These are phyloP conservation scores for Xylaria longipes DNA, from an alignment of 495 filamentous ascomycete species.

Conservation along the genomic window DNA sequence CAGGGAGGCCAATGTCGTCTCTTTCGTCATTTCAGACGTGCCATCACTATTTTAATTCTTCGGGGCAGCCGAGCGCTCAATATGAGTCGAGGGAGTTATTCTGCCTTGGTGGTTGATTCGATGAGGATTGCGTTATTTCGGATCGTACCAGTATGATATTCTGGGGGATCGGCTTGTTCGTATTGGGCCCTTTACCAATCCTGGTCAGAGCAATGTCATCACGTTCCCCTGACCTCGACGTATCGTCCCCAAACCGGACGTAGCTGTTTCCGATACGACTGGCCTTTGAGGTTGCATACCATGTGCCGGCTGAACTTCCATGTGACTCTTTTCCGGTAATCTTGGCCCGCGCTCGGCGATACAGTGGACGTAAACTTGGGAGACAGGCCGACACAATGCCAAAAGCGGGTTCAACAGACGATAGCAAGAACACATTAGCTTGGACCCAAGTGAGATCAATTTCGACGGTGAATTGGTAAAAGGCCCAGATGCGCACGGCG, in stretches of 20 bases:
- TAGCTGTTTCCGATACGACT: conserved; percentile 30
- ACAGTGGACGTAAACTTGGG: conserved; percentile 48
- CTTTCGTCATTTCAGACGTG: not conserved
- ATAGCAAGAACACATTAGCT: conserved; percentile 52
- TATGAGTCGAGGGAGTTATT: conserved; percentile 14
- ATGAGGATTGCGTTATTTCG: conserved; percentile 27
- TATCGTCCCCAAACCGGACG: conserved; percentile 29
- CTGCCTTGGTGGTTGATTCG: conserved; percentile 16
- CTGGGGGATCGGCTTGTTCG: conserved; percentile 28
- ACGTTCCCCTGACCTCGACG: conserved; percentile 17
- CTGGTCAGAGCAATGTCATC: conserved; percentile 31
- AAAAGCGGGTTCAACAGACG: conserved; percentile 49
- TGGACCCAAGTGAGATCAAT: conserved; percentile 49
- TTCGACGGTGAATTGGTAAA: conserved; percentile 42
- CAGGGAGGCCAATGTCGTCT: not conserved
- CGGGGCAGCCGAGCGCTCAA: not conserved
- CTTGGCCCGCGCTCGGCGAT: conserved; percentile 33
- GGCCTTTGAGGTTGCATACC: conserved; percentile 26
- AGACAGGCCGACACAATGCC: conserved; percentile 53
- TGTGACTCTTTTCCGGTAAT: conserved; percentile 20
- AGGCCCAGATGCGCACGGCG: conserved; percentile 49
- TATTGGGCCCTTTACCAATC: conserved; percentile 25
- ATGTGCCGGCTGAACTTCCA: conserved; percentile 31
- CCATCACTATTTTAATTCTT: not conserved
- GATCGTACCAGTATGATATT: conserved; percentile 32